A percentile compares a stretch with the other conserved stretches of the same genome.
These are phyloP conservation scores for Phytophthora cajani DNA, from an alignment of 352 stramenopile genomes.

Conservation along the genomic window DNA sequence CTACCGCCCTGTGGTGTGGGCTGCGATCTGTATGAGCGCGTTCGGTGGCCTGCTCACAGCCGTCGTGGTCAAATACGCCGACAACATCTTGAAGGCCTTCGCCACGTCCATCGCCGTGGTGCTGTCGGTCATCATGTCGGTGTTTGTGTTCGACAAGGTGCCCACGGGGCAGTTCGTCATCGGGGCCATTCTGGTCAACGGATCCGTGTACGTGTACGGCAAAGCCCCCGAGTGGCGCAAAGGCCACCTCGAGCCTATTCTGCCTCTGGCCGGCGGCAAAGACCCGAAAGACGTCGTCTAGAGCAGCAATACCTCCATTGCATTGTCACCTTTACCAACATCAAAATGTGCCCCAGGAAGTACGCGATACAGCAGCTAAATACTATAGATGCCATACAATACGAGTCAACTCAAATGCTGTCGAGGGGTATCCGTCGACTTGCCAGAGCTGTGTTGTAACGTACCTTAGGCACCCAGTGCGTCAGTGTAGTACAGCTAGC, in stretches of 20 bases:
- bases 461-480: neutral
- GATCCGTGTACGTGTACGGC: conserved; percentile 81
- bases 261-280: conserved; percentile 25
- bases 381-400: conserved; percentile 30
- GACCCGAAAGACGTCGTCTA: conserved; percentile 30
- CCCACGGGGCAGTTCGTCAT: conserved; percentile 76
- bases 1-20: conserved; percentile 82
- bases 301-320: conserved; percentile 9
- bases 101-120: conserved; percentile 86
- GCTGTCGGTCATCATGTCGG: conserved; percentile 82
- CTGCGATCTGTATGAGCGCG: conserved; percentile 68
- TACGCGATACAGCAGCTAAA: conserved; percentile 1
- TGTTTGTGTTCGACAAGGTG: conserved; percentile 88
- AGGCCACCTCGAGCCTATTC: conserved; percentile 20
- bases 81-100: conserved; percentile 91
- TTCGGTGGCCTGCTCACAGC: conserved; percentile 82
- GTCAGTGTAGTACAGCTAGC: neutral
- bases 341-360: neutral
- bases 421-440: neutral
- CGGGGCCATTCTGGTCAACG: conserved; percentile 81
- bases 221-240: conserved; percentile 56
- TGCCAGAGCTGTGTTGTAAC: neutral
- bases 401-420: conserved; percentile 9
- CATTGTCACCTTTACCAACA: conserved; percentile 10
- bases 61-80: conserved; percentile 87